Evolutionary conservation across 192 early-diverging fungal genomes (phyloP).

Genomic region (Backusella australiensis): DNA sequence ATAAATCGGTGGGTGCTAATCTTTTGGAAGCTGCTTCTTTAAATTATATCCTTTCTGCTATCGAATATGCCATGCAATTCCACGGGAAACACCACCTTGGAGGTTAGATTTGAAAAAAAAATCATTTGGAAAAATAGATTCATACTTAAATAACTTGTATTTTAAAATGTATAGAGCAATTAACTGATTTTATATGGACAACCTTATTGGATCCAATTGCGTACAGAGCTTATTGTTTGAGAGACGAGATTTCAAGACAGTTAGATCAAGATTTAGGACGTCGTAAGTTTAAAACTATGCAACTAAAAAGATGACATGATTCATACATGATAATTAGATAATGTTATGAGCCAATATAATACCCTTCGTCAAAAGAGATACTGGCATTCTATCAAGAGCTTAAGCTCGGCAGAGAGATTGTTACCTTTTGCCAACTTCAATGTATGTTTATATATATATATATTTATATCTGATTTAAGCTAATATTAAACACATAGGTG

Average conservation of each 20-base stretch:
- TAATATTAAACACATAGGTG: constrained; percentile 5
- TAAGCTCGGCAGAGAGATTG: constrained; percentile 18
- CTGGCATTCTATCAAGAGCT: constrained; percentile 31
- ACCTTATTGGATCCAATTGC: constrained; percentile 34
- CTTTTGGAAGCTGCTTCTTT: constrained; percentile 36
- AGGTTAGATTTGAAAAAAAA: background rate
- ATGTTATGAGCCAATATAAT: constrained; percentile 30
- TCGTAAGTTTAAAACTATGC: constrained; percentile 16
- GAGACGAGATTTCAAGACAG: constrained; percentile 2
- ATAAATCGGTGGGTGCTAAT: constrained; percentile 18
- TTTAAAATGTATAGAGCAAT: constrained; percentile 15
- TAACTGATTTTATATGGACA: constrained; percentile 30
- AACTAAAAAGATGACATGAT: background rate
- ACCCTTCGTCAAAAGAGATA: constrained; percentile 32
- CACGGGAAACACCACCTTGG: constrained; percentile 1
- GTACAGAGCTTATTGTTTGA: constrained; percentile 17
- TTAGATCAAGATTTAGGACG: constrained; percentile 21
- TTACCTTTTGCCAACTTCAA: constrained; percentile 25
- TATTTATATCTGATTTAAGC: background rate
- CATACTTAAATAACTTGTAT: background rate
- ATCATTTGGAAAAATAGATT: background rate
- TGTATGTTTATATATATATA: constrained; percentile 10
- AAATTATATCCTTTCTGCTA: constrained; percentile 23
- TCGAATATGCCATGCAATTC: constrained; percentile 34
- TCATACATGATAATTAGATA: constrained; percentile 6